Conservation (phyloP, 2,329 filamentous ascomycete genomes). For the Diaporthe ampelina region DNA sequence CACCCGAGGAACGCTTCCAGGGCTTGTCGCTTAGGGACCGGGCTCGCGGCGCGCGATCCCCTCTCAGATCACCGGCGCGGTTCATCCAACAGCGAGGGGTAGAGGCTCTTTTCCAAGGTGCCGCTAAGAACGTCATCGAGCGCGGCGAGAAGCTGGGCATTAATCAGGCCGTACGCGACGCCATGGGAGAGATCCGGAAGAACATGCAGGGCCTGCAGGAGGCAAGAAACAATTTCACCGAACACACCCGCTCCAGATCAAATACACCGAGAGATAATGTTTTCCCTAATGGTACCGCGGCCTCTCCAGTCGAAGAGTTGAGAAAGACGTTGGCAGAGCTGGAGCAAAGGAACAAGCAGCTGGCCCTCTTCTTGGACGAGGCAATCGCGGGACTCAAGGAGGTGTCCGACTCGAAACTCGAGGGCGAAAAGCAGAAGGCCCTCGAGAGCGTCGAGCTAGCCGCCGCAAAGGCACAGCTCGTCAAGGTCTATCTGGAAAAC, state of each 20-base stretch:
- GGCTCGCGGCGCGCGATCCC: conserved; percentile 57
- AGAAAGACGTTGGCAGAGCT: conserved; percentile 60
- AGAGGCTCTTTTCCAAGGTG: conserved; percentile 81
- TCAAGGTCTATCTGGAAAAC: conserved; percentile 73
- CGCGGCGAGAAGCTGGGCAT: conserved; percentile 83
- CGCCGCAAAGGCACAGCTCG: conserved; percentile 74
- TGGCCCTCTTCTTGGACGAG: conserved; percentile 78
- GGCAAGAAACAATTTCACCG: conserved; percentile 50
- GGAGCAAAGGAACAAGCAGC: conserved; percentile 75
- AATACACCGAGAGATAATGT: conserved; percentile 46
- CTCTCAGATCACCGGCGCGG: conserved; percentile 61
- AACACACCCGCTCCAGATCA: conserved; percentile 50
- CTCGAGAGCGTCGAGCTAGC: conserved; percentile 70
- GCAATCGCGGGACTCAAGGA: conserved; percentile 74
- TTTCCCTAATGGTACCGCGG: conserved; percentile 42
- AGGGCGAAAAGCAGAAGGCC: conserved; percentile 62
- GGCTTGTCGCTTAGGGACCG: conserved; percentile 57
- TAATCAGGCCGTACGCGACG: conserved; percentile 84
- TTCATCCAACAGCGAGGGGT: conserved; percentile 71
- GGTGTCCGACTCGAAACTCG: conserved; percentile 64
- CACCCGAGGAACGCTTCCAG: conserved; percentile 51
- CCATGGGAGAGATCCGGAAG: conserved; percentile 82
- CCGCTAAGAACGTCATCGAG: conserved; percentile 81
- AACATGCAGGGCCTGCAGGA: conserved; percentile 79
- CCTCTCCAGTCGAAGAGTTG: conserved; percentile 48